Percentiles rank a stretch among this genome's conserved stretches.
Conservation (phyloP, 2,329 filamentous ascomycete genomes). For the Herpomyces periplanetae region DNA sequence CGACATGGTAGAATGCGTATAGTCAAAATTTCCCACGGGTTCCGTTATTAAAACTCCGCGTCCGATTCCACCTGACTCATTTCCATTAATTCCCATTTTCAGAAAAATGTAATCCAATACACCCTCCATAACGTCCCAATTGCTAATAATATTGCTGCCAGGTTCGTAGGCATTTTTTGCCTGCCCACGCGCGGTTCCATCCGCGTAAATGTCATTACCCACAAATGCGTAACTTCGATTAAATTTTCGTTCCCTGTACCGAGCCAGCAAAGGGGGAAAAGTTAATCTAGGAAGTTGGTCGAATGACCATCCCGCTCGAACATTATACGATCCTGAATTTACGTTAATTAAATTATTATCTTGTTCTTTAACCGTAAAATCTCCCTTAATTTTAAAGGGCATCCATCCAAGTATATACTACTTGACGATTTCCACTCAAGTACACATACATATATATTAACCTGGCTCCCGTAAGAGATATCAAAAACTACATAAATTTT, state of each 20-base stretch:
- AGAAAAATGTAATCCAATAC: slow-evolving; percentile 75
- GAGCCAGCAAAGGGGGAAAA: slow-evolving; percentile 61
- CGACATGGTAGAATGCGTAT: slow-evolving; percentile 53
- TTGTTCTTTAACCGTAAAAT: slow-evolving; percentile 1
- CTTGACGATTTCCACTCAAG: too few relatives aligned
- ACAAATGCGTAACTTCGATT: slow-evolving; percentile 72
- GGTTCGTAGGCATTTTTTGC: slow-evolving; percentile 65
- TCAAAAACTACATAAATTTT: too few relatives aligned
- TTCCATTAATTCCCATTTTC: slow-evolving; percentile 53
- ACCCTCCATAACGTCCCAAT: slow-evolving; percentile 93
- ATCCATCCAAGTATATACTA: too few relatives aligned
- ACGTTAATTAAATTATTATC: slow-evolving; percentile 1
- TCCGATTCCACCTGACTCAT: slow-evolving; percentile 31
- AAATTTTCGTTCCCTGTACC: slow-evolving; percentile 74
- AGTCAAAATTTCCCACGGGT: slow-evolving; percentile 56
- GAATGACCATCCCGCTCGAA: slow-evolving; percentile 87
- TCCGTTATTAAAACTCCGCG: slow-evolving; percentile 82
- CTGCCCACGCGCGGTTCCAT: slow-evolving; percentile 65
- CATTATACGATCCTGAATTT: slow-evolving; percentile 31
- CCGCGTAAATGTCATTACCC: slow-evolving; percentile 65
- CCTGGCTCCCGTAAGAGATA: too few relatives aligned
- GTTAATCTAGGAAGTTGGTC: slow-evolving; percentile 39
- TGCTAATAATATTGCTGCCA: slow-evolving; percentile 61
- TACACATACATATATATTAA: too few relatives aligned
- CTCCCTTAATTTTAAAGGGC: slow-evolving; percentile 1